Percentiles rank a stretch among this genome's conserved stretches.
phyloP scores from a whole-genome alignment of 169 alveolate genomes.

The Cyclospora cayetanensis region DNA sequence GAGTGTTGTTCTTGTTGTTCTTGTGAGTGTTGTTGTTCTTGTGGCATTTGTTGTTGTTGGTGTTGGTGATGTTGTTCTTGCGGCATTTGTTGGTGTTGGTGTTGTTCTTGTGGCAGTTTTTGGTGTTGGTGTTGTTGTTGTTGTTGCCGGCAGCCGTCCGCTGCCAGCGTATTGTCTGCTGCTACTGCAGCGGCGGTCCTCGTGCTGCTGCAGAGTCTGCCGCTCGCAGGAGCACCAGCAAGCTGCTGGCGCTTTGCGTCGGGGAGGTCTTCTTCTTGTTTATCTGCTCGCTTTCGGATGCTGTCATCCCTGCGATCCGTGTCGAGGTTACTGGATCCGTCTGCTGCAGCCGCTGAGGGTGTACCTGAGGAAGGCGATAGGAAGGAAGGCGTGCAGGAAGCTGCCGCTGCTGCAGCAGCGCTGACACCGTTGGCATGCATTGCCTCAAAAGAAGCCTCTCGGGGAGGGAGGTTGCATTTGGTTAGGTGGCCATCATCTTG shows the following conservation, averaged over 20 bases:
- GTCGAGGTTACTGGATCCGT: not conserved
- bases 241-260: too few relatives aligned
- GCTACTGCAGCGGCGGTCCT: not conserved
- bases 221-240: slow-evolving; percentile 9
- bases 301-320: not conserved
- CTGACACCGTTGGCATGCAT: too few relatives aligned
- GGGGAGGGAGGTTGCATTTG: too few relatives aligned
- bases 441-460: too few relatives aligned
- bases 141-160: not conserved
- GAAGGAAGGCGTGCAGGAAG: not conserved
- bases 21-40: too few relatives aligned
- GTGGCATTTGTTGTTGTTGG: too few relatives aligned
- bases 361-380: not conserved
- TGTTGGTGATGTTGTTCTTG: too few relatives aligned
- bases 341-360: not conserved
- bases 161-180: too few relatives aligned
- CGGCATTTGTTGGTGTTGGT: not conserved
- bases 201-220: not conserved
- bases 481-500: too few relatives aligned
- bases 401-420: not conserved
- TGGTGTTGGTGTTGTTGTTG: not conserved
- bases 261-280: too few relatives aligned
- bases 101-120: not conserved
- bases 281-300: too few relatives aligned
- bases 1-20: too few relatives aligned